phyloP scores from a whole-genome alignment of 768 basidiomycete genomes.

The Xerocomellus intermedius region DNA sequence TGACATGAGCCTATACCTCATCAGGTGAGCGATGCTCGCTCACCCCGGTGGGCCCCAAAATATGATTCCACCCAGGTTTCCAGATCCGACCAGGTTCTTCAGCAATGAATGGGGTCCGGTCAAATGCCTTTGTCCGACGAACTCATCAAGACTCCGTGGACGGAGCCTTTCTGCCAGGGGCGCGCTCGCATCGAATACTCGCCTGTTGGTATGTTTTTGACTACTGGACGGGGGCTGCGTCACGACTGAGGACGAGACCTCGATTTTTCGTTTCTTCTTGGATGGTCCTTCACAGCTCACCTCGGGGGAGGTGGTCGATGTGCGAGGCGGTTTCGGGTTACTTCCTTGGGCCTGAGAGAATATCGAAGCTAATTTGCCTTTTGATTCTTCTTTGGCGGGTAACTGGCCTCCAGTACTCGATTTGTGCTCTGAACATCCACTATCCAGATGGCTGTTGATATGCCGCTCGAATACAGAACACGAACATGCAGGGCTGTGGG shows the following conservation, averaged over 20 bases:
- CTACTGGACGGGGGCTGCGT: constrained; percentile 6
- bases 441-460: constrained; percentile 57
- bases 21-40: background rate
- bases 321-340: constrained; percentile 6
- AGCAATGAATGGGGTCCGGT: constrained; percentile 57
- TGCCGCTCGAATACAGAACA: constrained; percentile 36
- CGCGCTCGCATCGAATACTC: constrained; percentile 17
- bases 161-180: constrained; percentile 75
- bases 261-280: constrained; percentile 32
- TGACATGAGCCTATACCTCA: background rate
- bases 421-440: constrained; percentile 35
- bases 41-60: constrained; percentile 79
- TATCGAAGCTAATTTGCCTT: constrained; percentile 41
- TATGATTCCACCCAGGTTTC: constrained; percentile 58
- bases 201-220: constrained; percentile 25
- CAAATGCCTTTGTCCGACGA: constrained; percentile 70
- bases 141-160: constrained; percentile 60
- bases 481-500: constrained; percentile 49
- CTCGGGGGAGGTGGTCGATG: constrained; percentile 13
- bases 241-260: constrained; percentile 3
- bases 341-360: constrained; percentile 31
- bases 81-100: constrained; percentile 47
- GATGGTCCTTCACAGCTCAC: constrained; percentile 8
- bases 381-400: constrained; percentile 12
- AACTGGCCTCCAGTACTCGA: background rate